Evolutionary conservation across 371 early-diverging fungal genomes (phyloP).

Genomic region (Lichtheimia hyalospora): DNA sequence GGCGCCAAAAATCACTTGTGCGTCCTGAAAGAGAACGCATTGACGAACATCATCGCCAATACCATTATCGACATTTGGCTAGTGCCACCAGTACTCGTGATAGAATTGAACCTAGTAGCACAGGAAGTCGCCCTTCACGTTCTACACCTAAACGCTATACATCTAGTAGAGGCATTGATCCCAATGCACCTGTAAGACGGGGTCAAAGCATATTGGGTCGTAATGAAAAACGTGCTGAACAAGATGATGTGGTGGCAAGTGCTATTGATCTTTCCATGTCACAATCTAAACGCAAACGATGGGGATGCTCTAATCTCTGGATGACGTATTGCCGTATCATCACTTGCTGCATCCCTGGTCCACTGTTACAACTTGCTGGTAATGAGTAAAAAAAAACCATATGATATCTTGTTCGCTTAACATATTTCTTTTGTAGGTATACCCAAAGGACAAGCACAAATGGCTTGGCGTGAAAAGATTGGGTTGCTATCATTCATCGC

Average conservation of each 20-base stretch:
- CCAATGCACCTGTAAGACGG: conserved; percentile 25
- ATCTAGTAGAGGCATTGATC: conserved; percentile 5
- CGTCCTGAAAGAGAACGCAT: conserved; percentile 70
- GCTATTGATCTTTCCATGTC: conserved; percentile 14
- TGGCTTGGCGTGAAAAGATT: conserved; percentile 86
- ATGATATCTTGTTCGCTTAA: neutral
- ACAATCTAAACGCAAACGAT: neutral
- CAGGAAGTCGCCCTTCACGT: conserved; percentile 33
- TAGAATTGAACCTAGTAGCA: conserved; percentile 23
- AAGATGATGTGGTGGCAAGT: conserved; percentile 17
- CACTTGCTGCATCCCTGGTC: conserved; percentile 55
- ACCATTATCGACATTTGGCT: conserved; percentile 52
- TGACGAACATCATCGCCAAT: conserved; percentile 53
- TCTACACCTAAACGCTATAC: conserved; percentile 5
- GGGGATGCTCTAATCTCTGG: conserved; percentile 26
- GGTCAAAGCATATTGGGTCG: conserved; percentile 45
- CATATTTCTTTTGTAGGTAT: conserved; percentile 30
- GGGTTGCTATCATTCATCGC: conserved; percentile 71
- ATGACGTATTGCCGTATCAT: conserved; percentile 50
- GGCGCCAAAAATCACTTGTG: conserved; percentile 65
- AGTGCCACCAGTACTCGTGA: conserved; percentile 20
- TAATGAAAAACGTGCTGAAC: conserved; percentile 28
- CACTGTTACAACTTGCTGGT: conserved; percentile 1
- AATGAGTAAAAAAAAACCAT: neutral
- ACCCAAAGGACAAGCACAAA: conserved; percentile 53